phyloP scores from a whole-genome alignment of 1,139 yeast species.

The Zygoascus sp. region DNA sequence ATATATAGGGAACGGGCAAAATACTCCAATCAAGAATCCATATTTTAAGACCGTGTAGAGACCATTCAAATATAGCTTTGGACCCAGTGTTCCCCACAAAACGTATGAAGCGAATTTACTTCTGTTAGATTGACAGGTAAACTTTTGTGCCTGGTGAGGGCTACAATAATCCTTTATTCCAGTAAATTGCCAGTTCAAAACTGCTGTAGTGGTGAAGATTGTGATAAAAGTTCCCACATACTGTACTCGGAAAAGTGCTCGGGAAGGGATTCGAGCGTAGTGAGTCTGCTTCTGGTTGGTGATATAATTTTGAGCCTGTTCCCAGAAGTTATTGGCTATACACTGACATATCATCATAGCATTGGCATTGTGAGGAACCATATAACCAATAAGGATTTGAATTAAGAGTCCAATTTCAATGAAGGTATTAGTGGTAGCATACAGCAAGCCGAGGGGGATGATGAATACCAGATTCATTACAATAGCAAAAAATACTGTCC shows the following conservation, averaged over 20 bases:
- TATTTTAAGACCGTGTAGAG: slow-evolving; percentile 45
- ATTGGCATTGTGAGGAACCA: slow-evolving; percentile 57
- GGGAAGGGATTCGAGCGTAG: slow-evolving; percentile 54
- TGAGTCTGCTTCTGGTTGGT: slow-evolving; percentile 61
- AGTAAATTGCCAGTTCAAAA: slow-evolving; percentile 49
- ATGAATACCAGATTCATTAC: slow-evolving; percentile 52
- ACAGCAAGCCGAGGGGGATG: slow-evolving; percentile 45
- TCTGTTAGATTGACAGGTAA: slow-evolving; percentile 35
- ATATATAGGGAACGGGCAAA: slow-evolving; percentile 44
- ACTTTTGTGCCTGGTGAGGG: slow-evolving; percentile 35
- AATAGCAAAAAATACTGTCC: slow-evolving; percentile 55
- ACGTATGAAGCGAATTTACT: slow-evolving; percentile 38
- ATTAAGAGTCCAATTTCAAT: slow-evolving; percentile 53
- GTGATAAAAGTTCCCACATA: slow-evolving; percentile 39
- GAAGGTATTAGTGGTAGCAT: slow-evolving; percentile 50
- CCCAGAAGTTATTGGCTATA: slow-evolving; percentile 54
- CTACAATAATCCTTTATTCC: slow-evolving; percentile 46
- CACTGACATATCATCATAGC: slow-evolving; percentile 57
- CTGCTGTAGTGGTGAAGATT: slow-evolving; percentile 46
- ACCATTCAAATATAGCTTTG: slow-evolving; percentile 48
- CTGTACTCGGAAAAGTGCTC: slow-evolving; percentile 57
- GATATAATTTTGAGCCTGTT: slow-evolving; percentile 46
- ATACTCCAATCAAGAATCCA: slow-evolving; percentile 52
- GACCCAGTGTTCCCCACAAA: slow-evolving; percentile 62
- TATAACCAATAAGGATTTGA: slow-evolving; percentile 56